Percentiles rank a stretch among this genome's conserved stretches.
phyloP scores from a whole-genome alignment of 805 yeast species.

The Lipomyces orientalis region DNA sequence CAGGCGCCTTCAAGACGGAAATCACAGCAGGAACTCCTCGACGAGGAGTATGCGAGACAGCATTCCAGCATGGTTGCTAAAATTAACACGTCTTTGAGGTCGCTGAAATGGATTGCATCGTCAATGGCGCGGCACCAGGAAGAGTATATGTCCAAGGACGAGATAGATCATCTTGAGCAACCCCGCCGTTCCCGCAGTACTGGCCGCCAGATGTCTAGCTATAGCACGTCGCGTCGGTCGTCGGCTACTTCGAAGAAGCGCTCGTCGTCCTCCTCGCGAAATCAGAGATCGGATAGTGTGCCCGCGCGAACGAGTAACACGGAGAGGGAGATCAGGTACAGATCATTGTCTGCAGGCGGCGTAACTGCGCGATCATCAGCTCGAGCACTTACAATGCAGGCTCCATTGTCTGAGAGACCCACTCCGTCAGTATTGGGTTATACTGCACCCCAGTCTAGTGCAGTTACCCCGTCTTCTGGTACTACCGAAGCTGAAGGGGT shows the following conservation, averaged over 20 bases:
- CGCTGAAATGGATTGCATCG: slow-evolving; percentile 36
- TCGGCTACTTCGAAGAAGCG: slow-evolving; percentile 13
- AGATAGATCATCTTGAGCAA: slow-evolving; percentile 29
- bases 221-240: slow-evolving; percentile 5
- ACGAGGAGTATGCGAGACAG: slow-evolving; percentile 29
- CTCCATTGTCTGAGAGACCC: slow-evolving; percentile 12
- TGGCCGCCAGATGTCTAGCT: slow-evolving; percentile 5
- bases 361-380: slow-evolving; percentile 35
- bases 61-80: slow-evolving; percentile 31
- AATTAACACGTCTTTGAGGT: slow-evolving; percentile 32
- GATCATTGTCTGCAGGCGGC: slow-evolving; percentile 33
- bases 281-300: slow-evolving; percentile 23
- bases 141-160: slow-evolving; percentile 33
- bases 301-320: slow-evolving; percentile 16
- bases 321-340: not conserved
- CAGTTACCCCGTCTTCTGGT: not conserved
- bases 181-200: slow-evolving; percentile 27
- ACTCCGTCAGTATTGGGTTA: not conserved
- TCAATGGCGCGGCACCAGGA: slow-evolving; percentile 37
- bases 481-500: slow-evolving; percentile 21
- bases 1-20: not conserved
- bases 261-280: slow-evolving; percentile 21
- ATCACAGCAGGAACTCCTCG: slow-evolving; percentile 21
- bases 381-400: slow-evolving; percentile 31
- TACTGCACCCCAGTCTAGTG: not conserved